Percentiles rank a stretch among this genome's conserved stretches.
Evolutionary conservation across 2,329 filamentous ascomycete species (phyloP).

Genomic region (Cadophora malorum): DNA sequence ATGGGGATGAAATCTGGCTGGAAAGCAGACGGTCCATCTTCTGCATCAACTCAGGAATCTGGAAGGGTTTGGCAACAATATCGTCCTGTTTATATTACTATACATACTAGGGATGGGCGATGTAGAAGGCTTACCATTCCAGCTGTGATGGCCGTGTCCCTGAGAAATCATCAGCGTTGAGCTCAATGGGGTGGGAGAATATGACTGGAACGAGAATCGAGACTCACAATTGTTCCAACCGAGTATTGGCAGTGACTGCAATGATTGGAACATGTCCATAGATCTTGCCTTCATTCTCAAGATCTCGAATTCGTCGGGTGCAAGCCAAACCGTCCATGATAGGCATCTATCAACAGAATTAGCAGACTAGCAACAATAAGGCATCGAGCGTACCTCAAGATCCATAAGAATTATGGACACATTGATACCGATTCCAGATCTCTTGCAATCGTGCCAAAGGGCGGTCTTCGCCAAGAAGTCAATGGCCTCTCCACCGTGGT

Average conservation of each 20-base stretch:
- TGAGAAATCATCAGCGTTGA: not conserved
- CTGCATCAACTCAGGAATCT: conserved; percentile 68
- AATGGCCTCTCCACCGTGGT: conserved; percentile 67
- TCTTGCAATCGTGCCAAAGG: conserved; percentile 55
- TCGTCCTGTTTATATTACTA: conserved; percentile 57
- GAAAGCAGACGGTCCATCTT: conserved; percentile 57
- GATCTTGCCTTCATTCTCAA: conserved; percentile 46
- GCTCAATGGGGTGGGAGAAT: too few relatives aligned
- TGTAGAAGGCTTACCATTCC: conserved; percentile 61
- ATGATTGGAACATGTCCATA: conserved; percentile 60
- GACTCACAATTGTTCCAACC: conserved; percentile 48
- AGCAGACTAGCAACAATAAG: not conserved
- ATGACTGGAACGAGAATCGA: not conserved
- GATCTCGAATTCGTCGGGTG: conserved; percentile 49
- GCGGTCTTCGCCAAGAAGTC: conserved; percentile 61
- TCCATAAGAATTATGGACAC: conserved; percentile 61
- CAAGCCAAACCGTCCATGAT: conserved; percentile 56
- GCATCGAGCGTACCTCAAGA: conserved; percentile 44
- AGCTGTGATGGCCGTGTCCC: conserved; percentile 44
- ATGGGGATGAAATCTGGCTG: conserved; percentile 2
- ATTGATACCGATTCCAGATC: conserved; percentile 50
- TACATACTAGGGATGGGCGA: not conserved
- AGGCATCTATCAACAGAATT: conserved; percentile 47
- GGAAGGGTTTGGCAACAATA: conserved; percentile 79
- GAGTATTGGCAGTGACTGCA: conserved; percentile 55